Base-by-base conservation (phyloP, 2,329 filamentous ascomycete species). In the Orbilia ellipsospora region DNA sequence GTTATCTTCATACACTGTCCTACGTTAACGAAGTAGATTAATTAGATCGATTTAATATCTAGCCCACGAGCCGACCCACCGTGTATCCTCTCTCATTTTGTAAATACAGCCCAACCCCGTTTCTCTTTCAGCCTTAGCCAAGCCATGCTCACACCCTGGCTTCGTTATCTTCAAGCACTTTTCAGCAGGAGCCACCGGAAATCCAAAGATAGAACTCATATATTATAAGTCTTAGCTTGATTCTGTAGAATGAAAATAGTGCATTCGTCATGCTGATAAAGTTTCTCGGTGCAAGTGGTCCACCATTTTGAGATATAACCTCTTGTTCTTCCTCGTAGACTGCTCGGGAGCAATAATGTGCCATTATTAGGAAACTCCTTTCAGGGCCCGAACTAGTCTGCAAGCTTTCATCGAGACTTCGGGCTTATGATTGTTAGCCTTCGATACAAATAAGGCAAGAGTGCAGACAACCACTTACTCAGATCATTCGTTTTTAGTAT, bases 401-500 rank as follows among this genome's bases (percentile, higher is more conserved):
- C 44, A 96, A 85, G 80, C 91, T 94, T 84, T 99, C 95, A 81
- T 99, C 95, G 16, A 99, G 87, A 79, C 91, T 95, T 78, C 95
- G 89, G 15, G 95, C 72, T 75, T 44, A 12, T 0, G 18, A 44
- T 5, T 12, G 6, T 55, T 23, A 42, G 18, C 40, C 10, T n/a
- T 60, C 31, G 61, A 28, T 31, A n/a, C 6, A 12, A 23, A 26
- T 77, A 54, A 73, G 63, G 28, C 2, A 18, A 2, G 2, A 42
- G 16, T 40, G 20, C 85, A 8, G 2, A 12, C 8, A 31, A 7
- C 6, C 31, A 28, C 72, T 55, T 69, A 75, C 72, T 99, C 45
- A 99, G 85, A 83, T 99, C 95, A 82, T 99, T 99, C 1, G 95
- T 99, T 84, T 99, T 99, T 77, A 99, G 86, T 78, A 99, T 98